Conservation (phyloP, 495 filamentous ascomycete species). For the Amniculicola lignicola region DNA sequence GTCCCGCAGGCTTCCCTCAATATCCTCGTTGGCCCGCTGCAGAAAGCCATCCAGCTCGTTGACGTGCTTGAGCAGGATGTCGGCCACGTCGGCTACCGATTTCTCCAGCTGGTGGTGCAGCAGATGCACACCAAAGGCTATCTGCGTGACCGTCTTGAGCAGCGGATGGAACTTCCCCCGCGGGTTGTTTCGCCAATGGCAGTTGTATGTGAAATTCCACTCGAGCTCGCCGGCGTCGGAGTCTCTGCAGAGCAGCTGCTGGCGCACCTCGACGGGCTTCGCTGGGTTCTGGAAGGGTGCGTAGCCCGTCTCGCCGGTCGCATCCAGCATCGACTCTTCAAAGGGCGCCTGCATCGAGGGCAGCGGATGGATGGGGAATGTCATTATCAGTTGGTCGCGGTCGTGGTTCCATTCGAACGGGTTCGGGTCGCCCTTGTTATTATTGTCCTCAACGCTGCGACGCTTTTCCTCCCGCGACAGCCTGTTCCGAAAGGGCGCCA, state of each 20-base stretch:
- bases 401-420: conserved; percentile 26
- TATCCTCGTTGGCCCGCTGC: conserved; percentile 78
- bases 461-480: conserved; percentile 7
- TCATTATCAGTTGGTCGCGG: conserved; percentile 29
- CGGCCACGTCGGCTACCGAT: conserved; percentile 79
- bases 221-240: conserved; percentile 37
- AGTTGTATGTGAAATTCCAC: conserved; percentile 61
- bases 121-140: conserved; percentile 89
- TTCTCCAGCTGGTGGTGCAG: conserved; percentile 82
- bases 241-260: conserved; percentile 65
- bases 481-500: conserved; percentile 25
- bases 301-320: conserved; percentile 48
- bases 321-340: conserved; percentile 83
- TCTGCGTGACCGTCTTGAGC: conserved; percentile 86
- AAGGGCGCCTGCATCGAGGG: conserved; percentile 85
- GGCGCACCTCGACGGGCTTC: conserved; percentile 48
- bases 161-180: conserved; percentile 75
- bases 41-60: conserved; percentile 91
- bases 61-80: conserved; percentile 87
- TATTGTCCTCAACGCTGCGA: conserved; percentile 5
- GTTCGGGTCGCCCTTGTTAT: not conserved
- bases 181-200: conserved; percentile 69
- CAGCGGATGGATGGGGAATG: conserved; percentile 69
- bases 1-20: conserved; percentile 72
- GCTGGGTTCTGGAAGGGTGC: conserved; percentile 26